These are phyloP conservation scores for Candida boidinii DNA, from an alignment of 805 yeast genomes.

Conservation along the genomic window DNA sequence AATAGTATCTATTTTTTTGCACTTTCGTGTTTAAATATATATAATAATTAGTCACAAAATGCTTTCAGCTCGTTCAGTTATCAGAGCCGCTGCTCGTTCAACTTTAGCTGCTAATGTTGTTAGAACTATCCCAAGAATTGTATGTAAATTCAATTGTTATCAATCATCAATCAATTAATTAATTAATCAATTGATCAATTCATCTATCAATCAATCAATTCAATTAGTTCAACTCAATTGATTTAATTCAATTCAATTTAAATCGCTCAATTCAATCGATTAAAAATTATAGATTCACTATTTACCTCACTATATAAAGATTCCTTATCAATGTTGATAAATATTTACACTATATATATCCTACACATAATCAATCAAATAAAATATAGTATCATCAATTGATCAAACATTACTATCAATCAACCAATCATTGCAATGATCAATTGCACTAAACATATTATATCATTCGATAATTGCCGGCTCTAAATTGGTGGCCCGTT, in stretches of 20 bases:
- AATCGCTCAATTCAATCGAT: background rate
- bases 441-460: background rate
- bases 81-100: constrained; percentile 80
- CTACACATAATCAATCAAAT: too few relatives aligned
- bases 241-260: background rate
- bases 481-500: too few relatives aligned
- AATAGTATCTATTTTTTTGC: too few relatives aligned
- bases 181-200: background rate
- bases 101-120: constrained; percentile 49
- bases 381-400: background rate
- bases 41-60: constrained; percentile 32
- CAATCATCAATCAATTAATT: background rate
- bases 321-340: background rate
- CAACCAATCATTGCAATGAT: constrained; percentile 1
- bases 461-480: background rate
- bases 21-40: too few relatives aligned
- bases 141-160: constrained; percentile 22
- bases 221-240: too few relatives aligned
- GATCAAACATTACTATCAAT: background rate
- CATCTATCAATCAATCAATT: too few relatives aligned
- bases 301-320: background rate
- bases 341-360: background rate
- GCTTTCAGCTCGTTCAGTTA: constrained; percentile 82
- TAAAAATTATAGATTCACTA: background rate
- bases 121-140: constrained; percentile 35